Percentiles rank a stretch among this genome's conserved stretches.
phyloP scores from a whole-genome alignment of 2,329 filamentous ascomycete species.

The Xylariaceae sp. region DNA sequence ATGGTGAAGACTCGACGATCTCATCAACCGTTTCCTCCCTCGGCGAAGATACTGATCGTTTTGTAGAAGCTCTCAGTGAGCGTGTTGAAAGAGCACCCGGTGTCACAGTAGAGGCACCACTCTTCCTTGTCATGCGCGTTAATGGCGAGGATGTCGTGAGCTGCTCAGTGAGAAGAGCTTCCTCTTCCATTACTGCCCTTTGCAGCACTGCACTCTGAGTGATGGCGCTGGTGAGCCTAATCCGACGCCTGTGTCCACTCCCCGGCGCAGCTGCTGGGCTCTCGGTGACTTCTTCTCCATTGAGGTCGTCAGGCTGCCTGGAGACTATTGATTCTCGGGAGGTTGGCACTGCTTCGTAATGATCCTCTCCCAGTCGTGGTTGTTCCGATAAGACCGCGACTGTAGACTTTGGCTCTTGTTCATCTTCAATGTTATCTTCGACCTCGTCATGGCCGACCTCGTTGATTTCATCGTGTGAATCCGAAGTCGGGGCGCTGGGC shows the following conservation, averaged over 20 bases:
- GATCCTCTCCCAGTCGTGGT: not conserved
- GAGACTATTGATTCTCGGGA: constrained; percentile 18
- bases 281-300: constrained; percentile 44
- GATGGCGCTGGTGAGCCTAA: constrained; percentile 31
- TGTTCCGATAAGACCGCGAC: no score
- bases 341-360: constrained; percentile 10
- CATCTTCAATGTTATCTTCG: not conserved
- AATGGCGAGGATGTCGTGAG: constrained; percentile 39
- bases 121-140: constrained; percentile 36
- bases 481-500: constrained; percentile 14
- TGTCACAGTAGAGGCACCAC: constrained; percentile 20
- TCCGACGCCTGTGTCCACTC: constrained; percentile 44
- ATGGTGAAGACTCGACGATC: constrained; percentile 18
- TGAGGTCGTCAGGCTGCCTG: constrained; percentile 10
- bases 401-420: not conserved
- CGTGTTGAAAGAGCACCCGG: constrained; percentile 22
- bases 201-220: constrained; percentile 41
- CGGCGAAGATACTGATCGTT: constrained; percentile 11
- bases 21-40: constrained; percentile 7
- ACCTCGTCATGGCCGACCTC: no score
- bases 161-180: constrained; percentile 22
- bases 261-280: constrained; percentile 53
- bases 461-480: constrained; percentile 13
- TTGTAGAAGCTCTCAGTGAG: constrained; percentile 22
- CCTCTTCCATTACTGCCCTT: constrained; percentile 31